Conservation (phyloP, 1,139 yeast species). For the Saccharomyces pastorianus region DNA sequence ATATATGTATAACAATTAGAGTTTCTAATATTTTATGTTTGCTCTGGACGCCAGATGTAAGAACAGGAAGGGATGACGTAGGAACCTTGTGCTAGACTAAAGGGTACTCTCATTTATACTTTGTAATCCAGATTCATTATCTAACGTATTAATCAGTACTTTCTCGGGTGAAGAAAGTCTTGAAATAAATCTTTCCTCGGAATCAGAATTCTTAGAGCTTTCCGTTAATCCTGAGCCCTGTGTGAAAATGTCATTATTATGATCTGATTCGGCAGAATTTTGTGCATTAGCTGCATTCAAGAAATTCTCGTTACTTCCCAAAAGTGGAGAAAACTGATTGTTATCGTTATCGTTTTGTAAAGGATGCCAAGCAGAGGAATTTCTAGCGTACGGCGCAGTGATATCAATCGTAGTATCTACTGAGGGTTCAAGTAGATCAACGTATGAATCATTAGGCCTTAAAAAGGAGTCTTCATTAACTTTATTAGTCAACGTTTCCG, state of each 20-base stretch:
- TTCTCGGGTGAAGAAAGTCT: background rate
- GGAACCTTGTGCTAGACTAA: background rate
- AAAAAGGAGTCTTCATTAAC: constrained; percentile 16
- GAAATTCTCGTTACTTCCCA: background rate
- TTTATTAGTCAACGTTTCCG: constrained; percentile 10
- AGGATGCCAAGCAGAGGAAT: constrained; percentile 26
- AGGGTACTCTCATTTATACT: background rate
- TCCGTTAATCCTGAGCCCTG: background rate
- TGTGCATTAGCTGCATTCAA: background rate
- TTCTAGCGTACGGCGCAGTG: constrained; percentile 25
- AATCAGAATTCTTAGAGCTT: constrained; percentile 1
- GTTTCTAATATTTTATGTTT: background rate
- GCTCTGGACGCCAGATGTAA: background rate
- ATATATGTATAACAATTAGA: background rate
- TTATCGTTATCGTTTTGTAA: constrained; percentile 13
- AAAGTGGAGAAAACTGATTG: constrained; percentile 12
- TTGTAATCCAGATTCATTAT: background rate
- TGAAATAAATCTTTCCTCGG: constrained; percentile 3
- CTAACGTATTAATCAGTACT: background rate
- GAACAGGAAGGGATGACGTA: background rate
- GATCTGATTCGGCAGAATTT: background rate
- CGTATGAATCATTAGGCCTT: constrained; percentile 18
- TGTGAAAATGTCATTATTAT: background rate
- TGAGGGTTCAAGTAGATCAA: constrained; percentile 14
- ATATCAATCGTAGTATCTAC: constrained; percentile 26